Conservation (phyloP, 805 yeast genomes). For the Barnettozyma wickerhamii region DNA sequence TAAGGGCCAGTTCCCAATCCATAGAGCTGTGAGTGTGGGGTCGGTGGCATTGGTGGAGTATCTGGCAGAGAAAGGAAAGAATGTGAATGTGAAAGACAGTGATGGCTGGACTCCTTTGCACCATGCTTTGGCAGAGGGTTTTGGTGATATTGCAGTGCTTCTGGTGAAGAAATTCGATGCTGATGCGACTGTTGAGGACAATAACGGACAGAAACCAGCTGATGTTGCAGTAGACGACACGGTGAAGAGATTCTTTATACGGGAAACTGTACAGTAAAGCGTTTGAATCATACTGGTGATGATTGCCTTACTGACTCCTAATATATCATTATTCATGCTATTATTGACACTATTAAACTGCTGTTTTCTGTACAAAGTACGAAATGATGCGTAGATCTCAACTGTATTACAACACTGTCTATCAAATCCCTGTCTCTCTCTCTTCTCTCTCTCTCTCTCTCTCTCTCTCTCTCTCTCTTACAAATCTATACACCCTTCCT, state of each 20-base stretch:
- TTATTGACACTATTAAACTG: no score
- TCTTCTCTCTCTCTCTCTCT: no score
- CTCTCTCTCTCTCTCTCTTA: no score
- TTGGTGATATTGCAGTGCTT: slow-evolving; percentile 65
- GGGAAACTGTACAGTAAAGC: slow-evolving; percentile 1
- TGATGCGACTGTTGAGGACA: slow-evolving; percentile 41
- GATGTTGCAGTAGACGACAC: slow-evolving; percentile 54
- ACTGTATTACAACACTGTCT: no score
- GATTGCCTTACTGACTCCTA: no score
- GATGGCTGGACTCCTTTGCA: slow-evolving; percentile 86
- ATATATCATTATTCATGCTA: no score
- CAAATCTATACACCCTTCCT: no score
- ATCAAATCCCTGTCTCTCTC: no score
- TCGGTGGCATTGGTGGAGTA: slow-evolving; percentile 50
- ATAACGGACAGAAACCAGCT: slow-evolving; percentile 50
- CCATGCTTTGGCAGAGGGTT: slow-evolving; percentile 89
- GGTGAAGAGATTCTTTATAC: slow-evolving; percentile 22
- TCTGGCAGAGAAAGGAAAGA: slow-evolving; percentile 50
- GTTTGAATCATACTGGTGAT: no score
- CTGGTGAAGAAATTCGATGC: slow-evolving; percentile 63
- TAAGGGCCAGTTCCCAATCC: slow-evolving; percentile 62
- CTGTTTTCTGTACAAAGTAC: no score
- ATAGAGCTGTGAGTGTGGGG: slow-evolving; percentile 82
- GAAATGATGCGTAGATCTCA: no score
- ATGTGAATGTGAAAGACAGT: slow-evolving; percentile 62